Conservation (phyloP, 1,284 basidiomycete species). For the Fistulinella cinereoalba region DNA sequence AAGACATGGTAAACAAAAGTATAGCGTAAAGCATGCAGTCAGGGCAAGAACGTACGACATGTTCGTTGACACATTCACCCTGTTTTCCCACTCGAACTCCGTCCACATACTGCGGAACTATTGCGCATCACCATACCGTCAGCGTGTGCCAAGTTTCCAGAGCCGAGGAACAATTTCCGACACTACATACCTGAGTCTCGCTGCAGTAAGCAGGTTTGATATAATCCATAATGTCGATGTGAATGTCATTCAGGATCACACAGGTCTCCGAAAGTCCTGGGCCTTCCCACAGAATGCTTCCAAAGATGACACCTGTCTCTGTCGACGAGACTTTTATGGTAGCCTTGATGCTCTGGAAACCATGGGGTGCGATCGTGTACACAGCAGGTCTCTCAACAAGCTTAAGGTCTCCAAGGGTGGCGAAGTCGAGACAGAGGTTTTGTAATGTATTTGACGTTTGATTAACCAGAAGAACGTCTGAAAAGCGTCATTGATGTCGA, state of each 20-base stretch:
- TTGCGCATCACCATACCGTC: constrained; percentile 1
- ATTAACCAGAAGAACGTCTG: constrained; percentile 95
- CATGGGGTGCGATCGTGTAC: constrained; percentile 92
- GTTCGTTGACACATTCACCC: constrained; percentile 78
- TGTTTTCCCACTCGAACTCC: constrained; percentile 91
- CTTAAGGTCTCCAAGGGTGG: constrained; percentile 95
- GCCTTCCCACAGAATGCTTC: constrained; percentile 97
- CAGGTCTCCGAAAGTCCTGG: constrained; percentile 82
- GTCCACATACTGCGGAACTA: constrained; percentile 94
- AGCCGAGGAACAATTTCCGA: background rate
- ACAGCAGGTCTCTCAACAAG: constrained; percentile 93
- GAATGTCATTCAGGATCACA: constrained; percentile 95
- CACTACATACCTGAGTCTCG: constrained; percentile 76
- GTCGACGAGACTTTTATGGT: constrained; percentile 98
- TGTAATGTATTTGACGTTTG: constrained; percentile 94
- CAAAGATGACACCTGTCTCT: constrained; percentile 98
- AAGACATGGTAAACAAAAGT: background rate
- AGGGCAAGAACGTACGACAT: constrained; percentile 47
- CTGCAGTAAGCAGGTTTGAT: constrained; percentile 97
- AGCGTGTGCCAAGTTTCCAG: background rate
- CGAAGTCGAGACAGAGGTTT: constrained; percentile 97
- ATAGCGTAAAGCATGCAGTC: background rate
- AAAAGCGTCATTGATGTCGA: background rate
- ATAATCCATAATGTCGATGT: constrained; percentile 99
- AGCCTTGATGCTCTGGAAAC: constrained; percentile 98